A percentile compares a stretch with the other conserved stretches of the same genome.
These are phyloP conservation scores for Penicillium angulare DNA, from an alignment of 495 filamentous ascomycete species.

Conservation along the genomic window DNA sequence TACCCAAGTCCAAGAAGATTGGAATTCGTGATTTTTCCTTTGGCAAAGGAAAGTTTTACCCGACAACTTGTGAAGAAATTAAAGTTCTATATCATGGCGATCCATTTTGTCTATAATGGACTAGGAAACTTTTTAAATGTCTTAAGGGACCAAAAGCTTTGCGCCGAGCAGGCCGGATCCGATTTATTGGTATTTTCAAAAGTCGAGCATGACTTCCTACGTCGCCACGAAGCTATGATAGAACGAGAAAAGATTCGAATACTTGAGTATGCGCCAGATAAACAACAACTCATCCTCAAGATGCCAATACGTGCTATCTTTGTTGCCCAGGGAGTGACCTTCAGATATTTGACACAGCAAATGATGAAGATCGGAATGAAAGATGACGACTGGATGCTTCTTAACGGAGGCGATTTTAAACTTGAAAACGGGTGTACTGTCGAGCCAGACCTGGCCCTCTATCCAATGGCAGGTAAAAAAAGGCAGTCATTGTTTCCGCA, in stretches of 20 bases:
- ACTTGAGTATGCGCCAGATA: conserved; percentile 5
- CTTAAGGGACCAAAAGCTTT: neutral
- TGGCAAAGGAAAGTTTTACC: neutral
- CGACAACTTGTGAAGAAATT: neutral
- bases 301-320: conserved; percentile 4
- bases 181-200: conserved; percentile 1
- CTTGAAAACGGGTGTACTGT: conserved; percentile 4
- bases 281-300: conserved; percentile 6
- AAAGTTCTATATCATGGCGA: neutral
- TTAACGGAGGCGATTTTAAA: conserved; percentile 2
- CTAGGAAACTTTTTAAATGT: conserved; percentile 3
- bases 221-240: conserved; percentile 3
- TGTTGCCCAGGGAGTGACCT: conserved; percentile 2
- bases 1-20: neutral
- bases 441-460: conserved; percentile 3
- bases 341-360: conserved; percentile 5
- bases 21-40: conserved; percentile 1
- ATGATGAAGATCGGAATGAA: conserved; percentile 3
- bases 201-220: conserved; percentile 3
- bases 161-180: neutral
- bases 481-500: conserved; percentile 1
- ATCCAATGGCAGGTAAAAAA: conserved; percentile 2
- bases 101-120: neutral
- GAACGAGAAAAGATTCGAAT: conserved; percentile 6
- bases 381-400: conserved; percentile 8